These are phyloP conservation scores for Fusarium sulawesiense DNA, from an alignment of 2,329 filamentous ascomycete species.

Conservation along the genomic window DNA sequence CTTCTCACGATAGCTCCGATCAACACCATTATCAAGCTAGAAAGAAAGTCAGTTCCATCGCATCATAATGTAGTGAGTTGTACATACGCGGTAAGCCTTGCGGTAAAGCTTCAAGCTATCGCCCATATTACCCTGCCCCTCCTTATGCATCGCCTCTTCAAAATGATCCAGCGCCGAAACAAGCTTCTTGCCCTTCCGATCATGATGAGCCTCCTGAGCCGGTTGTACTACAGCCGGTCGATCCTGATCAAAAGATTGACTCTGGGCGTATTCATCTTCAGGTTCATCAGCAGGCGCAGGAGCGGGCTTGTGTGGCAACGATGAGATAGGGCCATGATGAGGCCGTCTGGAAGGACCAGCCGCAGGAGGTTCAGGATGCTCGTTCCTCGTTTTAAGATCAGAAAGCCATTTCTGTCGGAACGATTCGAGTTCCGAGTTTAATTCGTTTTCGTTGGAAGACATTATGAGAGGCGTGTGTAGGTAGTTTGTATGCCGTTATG, in stretches of 20 bases:
- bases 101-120: slow-evolving; percentile 91
- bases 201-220: slow-evolving; percentile 24
- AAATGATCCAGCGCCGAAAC: slow-evolving; percentile 90
- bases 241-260: slow-evolving; percentile 50
- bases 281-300: slow-evolving; percentile 45
- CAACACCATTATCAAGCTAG: slow-evolving; percentile 85
- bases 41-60: slow-evolving; percentile 20
- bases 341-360: slow-evolving; percentile 27
- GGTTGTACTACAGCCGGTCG: slow-evolving; percentile 15
- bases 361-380: slow-evolving; percentile 25
- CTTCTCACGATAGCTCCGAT: slow-evolving; percentile 89
- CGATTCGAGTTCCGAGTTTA: slow-evolving; percentile 80
- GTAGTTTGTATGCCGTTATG: slow-evolving; percentile 20
- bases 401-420: slow-evolving; percentile 89
- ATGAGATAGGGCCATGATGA: slow-evolving; percentile 40
- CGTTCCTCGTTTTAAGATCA: slow-evolving; percentile 69
- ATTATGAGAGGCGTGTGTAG: slow-evolving; percentile 20
- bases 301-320: slow-evolving; percentile 25
- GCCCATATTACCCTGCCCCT: slow-evolving; percentile 84
- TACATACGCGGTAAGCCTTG: slow-evolving; percentile 81
- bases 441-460: slow-evolving; percentile 50
- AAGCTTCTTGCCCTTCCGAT: slow-evolving; percentile 59
- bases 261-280: slow-evolving; percentile 52
- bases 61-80: too few relatives aligned
- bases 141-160: slow-evolving; percentile 89